Conservation (phyloP, 306 rosid species). For the Prunus kanzakura region DNA sequence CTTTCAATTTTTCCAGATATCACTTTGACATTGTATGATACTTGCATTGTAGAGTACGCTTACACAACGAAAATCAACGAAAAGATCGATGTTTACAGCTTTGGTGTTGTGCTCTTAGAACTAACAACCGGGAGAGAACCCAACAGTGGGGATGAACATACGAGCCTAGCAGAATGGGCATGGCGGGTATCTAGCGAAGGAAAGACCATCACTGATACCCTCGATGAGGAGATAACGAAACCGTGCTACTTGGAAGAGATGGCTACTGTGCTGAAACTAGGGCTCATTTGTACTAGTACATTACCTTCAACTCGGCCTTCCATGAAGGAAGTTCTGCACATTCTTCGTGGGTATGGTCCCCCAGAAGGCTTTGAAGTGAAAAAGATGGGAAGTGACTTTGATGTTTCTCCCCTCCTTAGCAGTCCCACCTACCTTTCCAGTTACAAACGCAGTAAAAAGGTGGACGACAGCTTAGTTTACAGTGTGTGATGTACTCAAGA, state of each 20-base stretch:
- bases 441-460: slow-evolving; percentile 45
- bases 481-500: slow-evolving; percentile 8
- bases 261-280: slow-evolving; percentile 63
- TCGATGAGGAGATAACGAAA: slow-evolving; percentile 58
- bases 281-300: slow-evolving; percentile 67
- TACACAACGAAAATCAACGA: slow-evolving; percentile 64
- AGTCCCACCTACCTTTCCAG: slow-evolving; percentile 46
- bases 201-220: slow-evolving; percentile 41
- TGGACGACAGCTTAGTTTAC: slow-evolving; percentile 28
- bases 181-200: slow-evolving; percentile 52
- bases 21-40: slow-evolving; percentile 9
- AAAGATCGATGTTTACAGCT: slow-evolving; percentile 76
- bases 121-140: slow-evolving; percentile 77
- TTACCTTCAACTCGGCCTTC: slow-evolving; percentile 68
- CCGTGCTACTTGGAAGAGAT: slow-evolving; percentile 48
- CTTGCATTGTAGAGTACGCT: slow-evolving; percentile 59
- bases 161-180: slow-evolving; percentile 72
- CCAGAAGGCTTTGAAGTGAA: slow-evolving; percentile 22
- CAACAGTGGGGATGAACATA: slow-evolving; percentile 42
- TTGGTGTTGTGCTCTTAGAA: slow-evolving; percentile 85
- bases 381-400: slow-evolving; percentile 42
- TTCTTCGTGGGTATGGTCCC: slow-evolving; percentile 48
- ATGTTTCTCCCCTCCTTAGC: slow-evolving; percentile 54
- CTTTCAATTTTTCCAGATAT: neutral
- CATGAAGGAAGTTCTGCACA: slow-evolving; percentile 58